These are phyloP conservation scores for Podospora pseudopauciseta DNA, from an alignment of 495 filamentous ascomycete genomes.

Conservation along the genomic window DNA sequence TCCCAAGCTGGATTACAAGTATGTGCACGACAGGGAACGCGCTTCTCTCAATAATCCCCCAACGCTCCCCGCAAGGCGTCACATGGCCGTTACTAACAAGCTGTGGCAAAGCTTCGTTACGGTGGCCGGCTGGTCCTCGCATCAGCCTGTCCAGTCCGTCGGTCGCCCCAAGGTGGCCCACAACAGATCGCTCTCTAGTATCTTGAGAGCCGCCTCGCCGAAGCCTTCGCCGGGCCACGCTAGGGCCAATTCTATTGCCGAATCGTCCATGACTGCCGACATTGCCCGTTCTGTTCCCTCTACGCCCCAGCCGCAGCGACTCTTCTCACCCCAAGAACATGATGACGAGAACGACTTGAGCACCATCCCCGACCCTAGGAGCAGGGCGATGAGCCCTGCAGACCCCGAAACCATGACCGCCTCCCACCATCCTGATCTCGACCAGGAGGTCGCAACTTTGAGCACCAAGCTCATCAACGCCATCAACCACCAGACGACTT, in stretches of 20 bases:
- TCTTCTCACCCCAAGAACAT: conserved; percentile 29
- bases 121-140: conserved; percentile 50
- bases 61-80: conserved; percentile 8
- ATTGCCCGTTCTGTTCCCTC: conserved; percentile 17
- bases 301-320: conserved; percentile 33
- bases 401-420: conserved; percentile 22
- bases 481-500: conserved; percentile 91
- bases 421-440: conserved; percentile 67
- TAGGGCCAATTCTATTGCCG: conserved; percentile 22
- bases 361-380: conserved; percentile 49
- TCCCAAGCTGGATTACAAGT: conserved; percentile 33
- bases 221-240: conserved; percentile 20
- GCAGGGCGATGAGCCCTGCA: conserved; percentile 38
- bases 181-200: conserved; percentile 48
- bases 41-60: background rate
- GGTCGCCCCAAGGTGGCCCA: conserved; percentile 43
- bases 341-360: conserved; percentile 47
- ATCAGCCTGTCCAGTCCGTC: conserved; percentile 31
- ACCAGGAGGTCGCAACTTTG: conserved; percentile 81
- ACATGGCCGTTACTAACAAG: conserved; percentile 35
- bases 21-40: conserved; percentile 14
- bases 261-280: conserved; percentile 22
- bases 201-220: conserved; percentile 34
- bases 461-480: conserved; percentile 95
- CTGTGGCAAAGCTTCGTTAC: conserved; percentile 45